Percentiles rank a stretch among this genome's conserved stretches.
Evolutionary conservation across 2,329 filamentous ascomycete genomes (phyloP).

Genomic region (Aspergillus sclerotialis): DNA sequence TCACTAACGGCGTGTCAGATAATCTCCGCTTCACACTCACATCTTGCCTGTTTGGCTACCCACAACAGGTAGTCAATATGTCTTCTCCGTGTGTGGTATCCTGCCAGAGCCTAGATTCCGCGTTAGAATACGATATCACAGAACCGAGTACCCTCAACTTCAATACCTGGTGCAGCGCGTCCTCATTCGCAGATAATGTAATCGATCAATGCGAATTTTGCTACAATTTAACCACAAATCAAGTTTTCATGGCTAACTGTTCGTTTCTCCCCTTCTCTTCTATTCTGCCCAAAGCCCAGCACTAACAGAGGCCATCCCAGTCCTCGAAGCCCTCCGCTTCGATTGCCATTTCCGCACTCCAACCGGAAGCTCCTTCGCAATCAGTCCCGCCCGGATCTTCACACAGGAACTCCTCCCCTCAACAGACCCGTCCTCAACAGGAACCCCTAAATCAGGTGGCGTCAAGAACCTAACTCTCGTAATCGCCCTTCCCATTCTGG

Average conservation of each 20-base stretch:
- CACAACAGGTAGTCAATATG: slow-evolving; percentile 27
- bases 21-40: slow-evolving; percentile 40
- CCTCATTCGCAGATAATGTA: slow-evolving; percentile 33
- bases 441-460: slow-evolving; percentile 7
- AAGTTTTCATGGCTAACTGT: slow-evolving; percentile 40
- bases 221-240: slow-evolving; percentile 35
- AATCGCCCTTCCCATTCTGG: slow-evolving; percentile 38
- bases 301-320: slow-evolving; percentile 16
- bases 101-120: slow-evolving; percentile 27
- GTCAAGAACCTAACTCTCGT: slow-evolving; percentile 31
- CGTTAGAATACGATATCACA: slow-evolving; percentile 24
- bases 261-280: not conserved
- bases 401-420: slow-evolving; percentile 31
- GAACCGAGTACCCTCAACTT: slow-evolving; percentile 23
- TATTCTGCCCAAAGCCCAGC: not conserved
- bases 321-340: slow-evolving; percentile 40
- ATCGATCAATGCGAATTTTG: slow-evolving; percentile 37
- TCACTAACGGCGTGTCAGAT: slow-evolving; percentile 21
- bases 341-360: slow-evolving; percentile 36
- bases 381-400: slow-evolving; percentile 36
- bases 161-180: slow-evolving; percentile 31
- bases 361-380: slow-evolving; percentile 30
- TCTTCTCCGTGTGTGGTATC: slow-evolving; percentile 40
- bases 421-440: slow-evolving; percentile 16
- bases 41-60: slow-evolving; percentile 37